Percentiles rank a stretch among this genome's conserved stretches.
phyloP scores from a whole-genome alignment of 352 stramenopile genomes.

The Phytophthora boehmeriae region DNA sequence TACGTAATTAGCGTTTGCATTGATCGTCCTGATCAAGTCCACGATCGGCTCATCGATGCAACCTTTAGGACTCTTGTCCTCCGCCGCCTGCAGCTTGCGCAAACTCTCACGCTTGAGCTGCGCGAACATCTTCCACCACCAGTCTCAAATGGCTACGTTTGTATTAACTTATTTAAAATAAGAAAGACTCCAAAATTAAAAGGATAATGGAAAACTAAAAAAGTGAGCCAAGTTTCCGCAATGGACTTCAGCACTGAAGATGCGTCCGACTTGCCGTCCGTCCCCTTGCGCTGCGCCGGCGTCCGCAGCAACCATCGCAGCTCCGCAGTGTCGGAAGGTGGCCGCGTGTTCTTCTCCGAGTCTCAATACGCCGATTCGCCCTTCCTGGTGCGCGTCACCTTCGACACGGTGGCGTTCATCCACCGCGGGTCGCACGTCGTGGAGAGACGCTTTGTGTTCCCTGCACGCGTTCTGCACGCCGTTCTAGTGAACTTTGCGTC shows the following conservation, averaged over 20 bases:
- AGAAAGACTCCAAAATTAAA: no score
- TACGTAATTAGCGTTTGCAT: constrained; percentile 86
- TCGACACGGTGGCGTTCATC: constrained; percentile 60
- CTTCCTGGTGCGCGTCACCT: constrained; percentile 46
- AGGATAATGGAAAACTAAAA: no score
- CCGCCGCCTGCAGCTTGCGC: constrained; percentile 79
- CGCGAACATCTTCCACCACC: constrained; percentile 57
- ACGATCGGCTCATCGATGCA: constrained; percentile 90
- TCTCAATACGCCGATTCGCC: constrained; percentile 31
- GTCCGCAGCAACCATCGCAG: constrained; percentile 26
- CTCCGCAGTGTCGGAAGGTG: constrained; percentile 2
- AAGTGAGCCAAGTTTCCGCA: background rate
- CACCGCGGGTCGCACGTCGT: constrained; percentile 58
- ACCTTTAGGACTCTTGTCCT: constrained; percentile 92
- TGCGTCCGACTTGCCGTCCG: constrained; percentile 4
- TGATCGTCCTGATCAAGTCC: constrained; percentile 88
- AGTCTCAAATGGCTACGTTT: background rate
- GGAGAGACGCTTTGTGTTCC: constrained; percentile 68
- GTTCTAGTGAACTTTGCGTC: constrained; percentile 52
- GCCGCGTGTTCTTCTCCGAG: constrained; percentile 39
- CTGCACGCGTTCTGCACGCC: constrained; percentile 59
- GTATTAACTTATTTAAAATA: no score
- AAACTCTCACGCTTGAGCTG: constrained; percentile 88
- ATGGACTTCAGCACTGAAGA: constrained; percentile 7
- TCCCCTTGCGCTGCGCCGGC: constrained; percentile 37